Base-by-base conservation (phyloP, 345 rosid genomes). In the Gossypium anomalum region DNA sequence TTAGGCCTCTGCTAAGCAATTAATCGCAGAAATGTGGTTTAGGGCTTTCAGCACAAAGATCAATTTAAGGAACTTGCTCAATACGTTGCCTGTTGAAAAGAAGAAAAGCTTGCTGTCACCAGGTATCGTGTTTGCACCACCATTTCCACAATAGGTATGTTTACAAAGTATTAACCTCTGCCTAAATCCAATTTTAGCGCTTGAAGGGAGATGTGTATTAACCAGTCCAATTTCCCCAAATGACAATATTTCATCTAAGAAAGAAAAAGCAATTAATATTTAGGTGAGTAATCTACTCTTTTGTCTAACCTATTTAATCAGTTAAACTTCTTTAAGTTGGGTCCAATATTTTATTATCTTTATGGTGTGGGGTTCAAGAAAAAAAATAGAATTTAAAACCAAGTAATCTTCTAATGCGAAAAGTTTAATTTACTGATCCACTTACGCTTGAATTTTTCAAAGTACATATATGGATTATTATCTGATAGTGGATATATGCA, bases 221-320 rank as follows among this genome's bases (percentile, higher is more conserved):
- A 65, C 29, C 17, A 44, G 52, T 65, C 70, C 51, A 15, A 48
- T 67, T 49, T 48, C 13, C 41, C 38, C 10, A 65, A n/a, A 43
- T 43, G 17, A 65, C 52, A 20, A 2, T 12, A 41, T 64, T 19
- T 64, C 27, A 64, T 47, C 11, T 29, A 29, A 14, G 12, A 13
- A 47, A 27, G 11, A 60, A 60, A 60, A 23, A 47, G 38, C 56
- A 67, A 19, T 38, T n/a, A 20, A 27, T 1, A 34, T 34, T 71
- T 71, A 71, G 62, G 63, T 71, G 63, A 55, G 14, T 69, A 7
- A 25, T 51, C 43, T 49, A 23, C 41, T 68, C 11, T 27, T 59
- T 29, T 34, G 41, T 34, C 41, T 34, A 34, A 34, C 41, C 7
- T 45, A 45, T 70, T 60, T 52, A 15, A 70, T 25, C 45, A 16